phyloP scores from a whole-genome alignment of 371 early-diverging fungal species.

The Apophysomyces ossiformis region DNA sequence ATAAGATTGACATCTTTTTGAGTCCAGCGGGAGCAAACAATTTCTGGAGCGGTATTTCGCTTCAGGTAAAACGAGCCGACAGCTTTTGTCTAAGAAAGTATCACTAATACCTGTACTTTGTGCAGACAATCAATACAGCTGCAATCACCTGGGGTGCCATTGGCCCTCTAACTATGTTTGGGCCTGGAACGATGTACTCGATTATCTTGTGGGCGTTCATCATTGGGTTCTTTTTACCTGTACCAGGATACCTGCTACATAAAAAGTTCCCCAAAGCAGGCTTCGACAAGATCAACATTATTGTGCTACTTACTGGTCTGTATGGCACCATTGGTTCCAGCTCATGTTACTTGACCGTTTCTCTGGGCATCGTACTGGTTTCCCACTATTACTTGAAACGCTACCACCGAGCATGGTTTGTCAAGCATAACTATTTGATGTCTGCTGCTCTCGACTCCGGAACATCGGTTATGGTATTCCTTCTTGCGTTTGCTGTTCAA shows the following conservation, averaged over 20 bases:
- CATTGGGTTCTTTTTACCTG: constrained; percentile 52
- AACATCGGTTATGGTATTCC: constrained; percentile 56
- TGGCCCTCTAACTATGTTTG: constrained; percentile 57
- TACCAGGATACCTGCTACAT: constrained; percentile 52
- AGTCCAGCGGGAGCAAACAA: constrained; percentile 41
- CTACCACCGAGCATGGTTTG: constrained; percentile 51
- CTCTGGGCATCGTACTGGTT: constrained; percentile 37
- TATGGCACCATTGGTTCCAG: constrained; percentile 45
- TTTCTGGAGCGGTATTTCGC: constrained; percentile 56
- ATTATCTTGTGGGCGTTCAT: constrained; percentile 48
- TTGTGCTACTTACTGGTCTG: constrained; percentile 54
- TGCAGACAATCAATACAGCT: constrained; percentile 54
- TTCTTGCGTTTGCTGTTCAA: constrained; percentile 53
- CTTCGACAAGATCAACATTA: constrained; percentile 44
- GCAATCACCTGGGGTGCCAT: constrained; percentile 70
- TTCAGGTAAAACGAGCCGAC: constrained; percentile 25
- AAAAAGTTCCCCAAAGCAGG: constrained; percentile 40
- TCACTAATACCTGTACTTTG: neutral
- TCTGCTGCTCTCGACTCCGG: constrained; percentile 64
- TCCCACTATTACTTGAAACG: constrained; percentile 53
- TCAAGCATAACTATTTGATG: constrained; percentile 59
- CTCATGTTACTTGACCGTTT: constrained; percentile 44
- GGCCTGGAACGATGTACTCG: constrained; percentile 43
- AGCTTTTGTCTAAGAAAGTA: neutral
- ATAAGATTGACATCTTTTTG: constrained; percentile 43